Evolutionary conservation across 305 asterid genomes (phyloP).

Genomic region (Fraxinus latifolia): DNA sequence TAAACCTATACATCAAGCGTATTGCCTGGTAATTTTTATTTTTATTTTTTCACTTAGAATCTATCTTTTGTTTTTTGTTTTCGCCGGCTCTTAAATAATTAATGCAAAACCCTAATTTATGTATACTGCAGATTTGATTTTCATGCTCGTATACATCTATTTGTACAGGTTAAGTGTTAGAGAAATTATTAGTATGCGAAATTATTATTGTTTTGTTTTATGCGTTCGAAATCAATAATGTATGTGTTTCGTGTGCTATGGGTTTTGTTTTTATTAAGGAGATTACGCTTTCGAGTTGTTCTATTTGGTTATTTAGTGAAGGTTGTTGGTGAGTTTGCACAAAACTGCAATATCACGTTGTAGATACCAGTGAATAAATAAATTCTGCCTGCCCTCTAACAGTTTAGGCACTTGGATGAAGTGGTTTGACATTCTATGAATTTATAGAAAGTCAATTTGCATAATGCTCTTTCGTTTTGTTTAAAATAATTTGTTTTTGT

Average conservation of each 20-base stretch:
- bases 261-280: not conserved
- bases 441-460: not conserved
- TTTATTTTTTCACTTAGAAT: not conserved
- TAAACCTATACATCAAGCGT: not conserved
- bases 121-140: not conserved
- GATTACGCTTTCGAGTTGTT: not conserved
- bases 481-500: not conserved
- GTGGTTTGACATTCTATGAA: not conserved
- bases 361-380: not conserved
- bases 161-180: not conserved
- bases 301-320: not conserved
- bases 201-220: not conserved
- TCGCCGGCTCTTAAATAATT: not conserved
- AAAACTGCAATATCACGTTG: not conserved
- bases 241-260: not conserved
- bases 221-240: not conserved
- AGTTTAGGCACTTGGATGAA: not conserved
- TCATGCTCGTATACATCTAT: not conserved
- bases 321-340: not conserved
- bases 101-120: slow-evolving; percentile 16
- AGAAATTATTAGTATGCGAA: not conserved
- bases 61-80: not conserved
- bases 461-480: not conserved
- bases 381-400: not conserved
- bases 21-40: not conserved